phyloP scores from a whole-genome alignment of 768 basidiomycete genomes.

The Panellus pusillus region DNA sequence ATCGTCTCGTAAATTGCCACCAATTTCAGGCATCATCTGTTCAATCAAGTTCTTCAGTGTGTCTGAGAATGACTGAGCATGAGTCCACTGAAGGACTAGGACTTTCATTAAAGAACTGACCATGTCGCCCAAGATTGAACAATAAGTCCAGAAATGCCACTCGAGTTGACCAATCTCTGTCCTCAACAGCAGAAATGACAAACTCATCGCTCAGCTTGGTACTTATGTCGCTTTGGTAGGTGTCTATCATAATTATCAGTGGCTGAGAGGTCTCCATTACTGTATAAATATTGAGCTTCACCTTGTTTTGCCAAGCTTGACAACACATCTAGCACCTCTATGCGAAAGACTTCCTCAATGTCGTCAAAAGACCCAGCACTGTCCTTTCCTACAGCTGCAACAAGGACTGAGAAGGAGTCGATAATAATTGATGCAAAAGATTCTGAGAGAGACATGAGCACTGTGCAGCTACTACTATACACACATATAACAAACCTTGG shows the following conservation, averaged over 20 bases:
- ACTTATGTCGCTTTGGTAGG: background rate
- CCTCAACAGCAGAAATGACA: background rate
- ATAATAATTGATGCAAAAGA: background rate
- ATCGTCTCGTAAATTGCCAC: background rate
- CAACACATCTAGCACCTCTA: background rate
- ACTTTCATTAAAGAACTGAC: background rate
- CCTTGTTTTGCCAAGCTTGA: background rate
- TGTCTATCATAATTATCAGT: background rate
- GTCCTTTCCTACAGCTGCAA: background rate
- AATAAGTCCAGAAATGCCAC: slow-evolving; percentile 1
- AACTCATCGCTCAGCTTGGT: background rate
- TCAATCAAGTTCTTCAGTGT: background rate
- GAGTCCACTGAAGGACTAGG: background rate
- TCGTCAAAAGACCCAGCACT: background rate
- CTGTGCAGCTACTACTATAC: background rate
- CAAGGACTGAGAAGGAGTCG: background rate
- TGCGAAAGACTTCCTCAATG: background rate
- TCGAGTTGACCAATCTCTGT: background rate
- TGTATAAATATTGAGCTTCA: background rate
- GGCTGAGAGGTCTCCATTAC: background rate
- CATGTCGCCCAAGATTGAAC: background rate
- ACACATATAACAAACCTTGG: background rate
- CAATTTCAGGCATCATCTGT: background rate
- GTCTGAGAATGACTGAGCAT: background rate
- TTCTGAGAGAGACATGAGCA: background rate